phyloP scores from a whole-genome alignment of 805 yeast genomes.

The Pichia membranifaciens region DNA sequence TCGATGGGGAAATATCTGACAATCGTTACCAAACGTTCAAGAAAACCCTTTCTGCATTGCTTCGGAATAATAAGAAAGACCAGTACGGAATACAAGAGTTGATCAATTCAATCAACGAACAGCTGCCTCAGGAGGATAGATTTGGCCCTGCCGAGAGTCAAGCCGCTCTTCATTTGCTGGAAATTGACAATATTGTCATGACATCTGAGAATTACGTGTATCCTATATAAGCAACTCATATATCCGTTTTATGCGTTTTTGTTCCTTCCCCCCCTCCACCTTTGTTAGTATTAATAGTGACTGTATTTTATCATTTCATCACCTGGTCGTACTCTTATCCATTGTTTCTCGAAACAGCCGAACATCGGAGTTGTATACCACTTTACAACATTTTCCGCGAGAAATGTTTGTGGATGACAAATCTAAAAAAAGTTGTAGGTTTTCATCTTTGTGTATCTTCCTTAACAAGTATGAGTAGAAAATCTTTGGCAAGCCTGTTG shows the following conservation, averaged over 20 bases:
- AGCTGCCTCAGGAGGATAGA: constrained; percentile 40
- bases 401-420: constrained; percentile 1
- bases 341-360: background rate
- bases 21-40: constrained; percentile 44
- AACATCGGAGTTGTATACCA: background rate
- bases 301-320: constrained; percentile 1
- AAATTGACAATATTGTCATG: constrained; percentile 42
- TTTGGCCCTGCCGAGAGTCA: constrained; percentile 39
- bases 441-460: too few species aligned
- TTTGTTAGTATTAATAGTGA: constrained; percentile 1
- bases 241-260: background rate
- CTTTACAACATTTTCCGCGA: background rate
- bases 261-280: constrained; percentile 3
- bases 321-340: background rate
- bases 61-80: constrained; percentile 34
- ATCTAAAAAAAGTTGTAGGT: too few species aligned
- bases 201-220: constrained; percentile 43
- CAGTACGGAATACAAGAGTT: constrained; percentile 26
- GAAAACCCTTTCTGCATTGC: constrained; percentile 40
- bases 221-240: constrained; percentile 30
- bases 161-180: constrained; percentile 39
- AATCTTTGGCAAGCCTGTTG: too few species aligned
- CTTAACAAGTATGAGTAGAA: too few species aligned
- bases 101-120: constrained; percentile 21
- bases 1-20: constrained; percentile 39